These are phyloP conservation scores for Globisporangium viniferum DNA, from an alignment of 352 stramenopile species.

Conservation along the genomic window DNA sequence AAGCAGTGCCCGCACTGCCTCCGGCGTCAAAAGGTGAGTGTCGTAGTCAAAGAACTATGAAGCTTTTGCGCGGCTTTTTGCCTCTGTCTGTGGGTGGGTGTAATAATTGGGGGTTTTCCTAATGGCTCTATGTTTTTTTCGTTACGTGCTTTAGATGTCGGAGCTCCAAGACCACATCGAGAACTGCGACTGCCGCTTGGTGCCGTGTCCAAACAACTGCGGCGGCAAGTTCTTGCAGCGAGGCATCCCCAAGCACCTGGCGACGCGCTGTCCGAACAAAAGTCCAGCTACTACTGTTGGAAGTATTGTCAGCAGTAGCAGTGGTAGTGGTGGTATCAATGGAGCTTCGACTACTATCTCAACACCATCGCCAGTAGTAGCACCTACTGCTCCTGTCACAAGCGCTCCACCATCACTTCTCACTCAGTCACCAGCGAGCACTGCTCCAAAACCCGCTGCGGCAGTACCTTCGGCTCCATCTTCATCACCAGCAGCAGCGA, in stretches of 20 bases:
- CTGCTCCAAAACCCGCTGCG: not conserved
- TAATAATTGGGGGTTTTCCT: no score
- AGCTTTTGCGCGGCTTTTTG: no score
- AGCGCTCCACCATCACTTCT: not conserved
- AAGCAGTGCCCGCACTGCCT: constrained; percentile 85
- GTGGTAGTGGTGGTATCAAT: not conserved
- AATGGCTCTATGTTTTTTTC: no score
- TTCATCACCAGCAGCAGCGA: not conserved
- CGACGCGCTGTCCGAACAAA: constrained; percentile 61
- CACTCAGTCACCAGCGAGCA: not conserved
- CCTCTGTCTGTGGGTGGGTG: no score
- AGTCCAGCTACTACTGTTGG: not conserved
- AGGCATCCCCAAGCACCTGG: constrained; percentile 71
- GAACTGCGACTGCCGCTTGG: constrained; percentile 74
- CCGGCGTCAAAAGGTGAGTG: constrained; percentile 70
- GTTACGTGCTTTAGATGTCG: no score
- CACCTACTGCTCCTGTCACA: no score
- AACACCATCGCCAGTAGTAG: not conserved
- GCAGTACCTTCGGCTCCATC: not conserved
- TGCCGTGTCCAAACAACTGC: constrained; percentile 73
- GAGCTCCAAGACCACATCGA: constrained; percentile 83
- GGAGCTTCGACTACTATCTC: not conserved
- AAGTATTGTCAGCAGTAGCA: not conserved
- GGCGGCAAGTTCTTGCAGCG: constrained; percentile 79
- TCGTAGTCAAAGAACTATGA: no score